phyloP scores from a whole-genome alignment of 352 stramenopile species.

The Blastocystis sp. region DNA sequence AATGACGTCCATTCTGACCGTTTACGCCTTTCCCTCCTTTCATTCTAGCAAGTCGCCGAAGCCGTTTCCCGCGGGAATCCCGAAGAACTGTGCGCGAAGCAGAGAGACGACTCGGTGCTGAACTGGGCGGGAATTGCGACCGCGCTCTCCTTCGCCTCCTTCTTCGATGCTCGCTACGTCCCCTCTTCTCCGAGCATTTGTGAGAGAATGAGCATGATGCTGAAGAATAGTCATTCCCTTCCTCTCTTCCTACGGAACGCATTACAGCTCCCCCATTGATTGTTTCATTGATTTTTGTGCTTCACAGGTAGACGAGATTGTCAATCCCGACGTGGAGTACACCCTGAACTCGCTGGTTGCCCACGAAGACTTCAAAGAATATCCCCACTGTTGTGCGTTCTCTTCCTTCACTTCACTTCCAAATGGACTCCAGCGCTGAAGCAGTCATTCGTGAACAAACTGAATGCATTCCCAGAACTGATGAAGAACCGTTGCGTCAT shows the following conservation, averaged over 20 bases:
- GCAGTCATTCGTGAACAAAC: background rate
- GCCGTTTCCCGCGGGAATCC: background rate
- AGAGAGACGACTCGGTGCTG: background rate
- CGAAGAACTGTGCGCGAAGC: background rate
- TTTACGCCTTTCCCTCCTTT: background rate
- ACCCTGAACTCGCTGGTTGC: background rate
- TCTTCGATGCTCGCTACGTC: conserved; percentile 17
- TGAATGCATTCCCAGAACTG: background rate
- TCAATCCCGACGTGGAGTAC: background rate
- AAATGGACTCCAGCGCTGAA: background rate
- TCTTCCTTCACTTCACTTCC: background rate
- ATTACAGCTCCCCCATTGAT: conserved; percentile 6
- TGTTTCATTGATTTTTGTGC: background rate
- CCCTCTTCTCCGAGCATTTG: background rate
- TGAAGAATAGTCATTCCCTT: background rate
- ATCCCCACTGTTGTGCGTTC: background rate
- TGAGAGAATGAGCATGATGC: background rate
- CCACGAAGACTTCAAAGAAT: background rate
- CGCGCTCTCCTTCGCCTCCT: conserved; percentile 8
- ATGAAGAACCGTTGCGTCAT: background rate
- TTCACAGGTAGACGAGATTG: background rate
- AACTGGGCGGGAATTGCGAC: background rate
- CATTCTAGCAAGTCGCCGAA: background rate
- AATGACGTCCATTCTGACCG: background rate
- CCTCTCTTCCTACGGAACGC: background rate